phyloP scores from a whole-genome alignment of 1,284 basidiomycete species.

The Ustilago sp. region DNA sequence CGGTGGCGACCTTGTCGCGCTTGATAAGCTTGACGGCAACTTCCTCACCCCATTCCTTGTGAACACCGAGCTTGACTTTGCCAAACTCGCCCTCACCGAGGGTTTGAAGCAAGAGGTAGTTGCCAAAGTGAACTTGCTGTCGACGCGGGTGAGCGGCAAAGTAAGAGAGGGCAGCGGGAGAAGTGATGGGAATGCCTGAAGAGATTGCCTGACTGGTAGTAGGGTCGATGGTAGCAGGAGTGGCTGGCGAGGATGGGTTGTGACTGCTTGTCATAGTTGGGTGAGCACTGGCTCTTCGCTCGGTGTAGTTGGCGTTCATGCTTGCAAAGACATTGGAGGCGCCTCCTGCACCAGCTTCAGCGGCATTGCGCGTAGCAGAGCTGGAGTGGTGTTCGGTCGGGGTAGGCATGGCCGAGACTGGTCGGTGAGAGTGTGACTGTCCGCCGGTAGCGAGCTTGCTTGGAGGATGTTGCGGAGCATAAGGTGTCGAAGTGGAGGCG shows the following conservation, averaged over 20 bases:
- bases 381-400: constrained; percentile 43
- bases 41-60: constrained; percentile 92
- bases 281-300: constrained; percentile 63
- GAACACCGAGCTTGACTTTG: constrained; percentile 97
- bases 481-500: constrained; percentile 6
- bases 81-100: constrained; percentile 95
- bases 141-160: constrained; percentile 68
- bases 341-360: constrained; percentile 14
- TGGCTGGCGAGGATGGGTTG: constrained; percentile 5
- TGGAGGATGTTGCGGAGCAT: constrained; percentile 52
- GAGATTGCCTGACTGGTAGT: constrained; percentile 56
- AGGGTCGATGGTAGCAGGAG: constrained; percentile 41
- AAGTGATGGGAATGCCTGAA: constrained; percentile 65
- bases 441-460: constrained; percentile 60
- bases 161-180: constrained; percentile 67
- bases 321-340: constrained; percentile 47
- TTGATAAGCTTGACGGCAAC: constrained; percentile 99
- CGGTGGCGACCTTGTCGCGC: constrained; percentile 88
- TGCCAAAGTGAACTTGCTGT: constrained; percentile 69
- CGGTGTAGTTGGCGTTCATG: constrained; percentile 52
- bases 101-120: constrained; percentile 68
- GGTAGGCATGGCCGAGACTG: constrained; percentile 64
- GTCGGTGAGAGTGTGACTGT: constrained; percentile 59
- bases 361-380: constrained; percentile 18
- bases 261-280: constrained; percentile 55